These are phyloP conservation scores for Cubamyces sp. DNA, from an alignment of 768 basidiomycete species.

Conservation along the genomic window DNA sequence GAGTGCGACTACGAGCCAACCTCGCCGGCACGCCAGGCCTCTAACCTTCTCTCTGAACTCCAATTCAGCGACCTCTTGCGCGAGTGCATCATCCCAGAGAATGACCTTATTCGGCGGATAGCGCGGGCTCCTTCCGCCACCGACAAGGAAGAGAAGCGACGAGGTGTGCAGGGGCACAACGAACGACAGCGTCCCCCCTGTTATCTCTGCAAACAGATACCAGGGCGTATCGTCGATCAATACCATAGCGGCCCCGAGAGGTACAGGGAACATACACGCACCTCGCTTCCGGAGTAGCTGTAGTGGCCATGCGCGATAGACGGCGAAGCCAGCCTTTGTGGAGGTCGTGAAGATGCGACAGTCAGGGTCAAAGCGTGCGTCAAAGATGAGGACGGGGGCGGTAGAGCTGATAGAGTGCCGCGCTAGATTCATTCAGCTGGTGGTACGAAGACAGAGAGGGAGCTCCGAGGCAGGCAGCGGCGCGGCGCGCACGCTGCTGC, in stretches of 20 bases:
- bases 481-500: slow-evolving; percentile 12
- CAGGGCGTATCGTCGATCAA: slow-evolving; percentile 23
- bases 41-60: slow-evolving; percentile 87
- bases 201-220: slow-evolving; percentile 55
- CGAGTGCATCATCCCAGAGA: slow-evolving; percentile 81
- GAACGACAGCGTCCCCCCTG: slow-evolving; percentile 76
- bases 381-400: slow-evolving; percentile 71
- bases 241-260: slow-evolving; percentile 6
- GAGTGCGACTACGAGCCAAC: slow-evolving; percentile 83
- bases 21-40: slow-evolving; percentile 78
- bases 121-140: slow-evolving; percentile 84
- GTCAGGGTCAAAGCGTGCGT: slow-evolving; percentile 81
- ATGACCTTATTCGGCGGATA: slow-evolving; percentile 94
- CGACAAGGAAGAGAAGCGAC: slow-evolving; percentile 83
- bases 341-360: slow-evolving; percentile 79
- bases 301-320: slow-evolving; percentile 78
- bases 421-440: slow-evolving; percentile 76
- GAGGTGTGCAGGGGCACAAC: slow-evolving; percentile 81
- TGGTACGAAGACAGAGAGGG: slow-evolving; percentile 23
- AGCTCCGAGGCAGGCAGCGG: slow-evolving; percentile 9
- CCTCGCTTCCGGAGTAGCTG: slow-evolving; percentile 82
- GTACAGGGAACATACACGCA: slow-evolving; percentile 36
- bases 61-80: slow-evolving; percentile 82
- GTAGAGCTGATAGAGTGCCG: slow-evolving; percentile 83
- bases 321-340: slow-evolving; percentile 81